Evolutionary conservation across 495 filamentous ascomycete species (phyloP).

Genomic region (Podospora australis): DNA sequence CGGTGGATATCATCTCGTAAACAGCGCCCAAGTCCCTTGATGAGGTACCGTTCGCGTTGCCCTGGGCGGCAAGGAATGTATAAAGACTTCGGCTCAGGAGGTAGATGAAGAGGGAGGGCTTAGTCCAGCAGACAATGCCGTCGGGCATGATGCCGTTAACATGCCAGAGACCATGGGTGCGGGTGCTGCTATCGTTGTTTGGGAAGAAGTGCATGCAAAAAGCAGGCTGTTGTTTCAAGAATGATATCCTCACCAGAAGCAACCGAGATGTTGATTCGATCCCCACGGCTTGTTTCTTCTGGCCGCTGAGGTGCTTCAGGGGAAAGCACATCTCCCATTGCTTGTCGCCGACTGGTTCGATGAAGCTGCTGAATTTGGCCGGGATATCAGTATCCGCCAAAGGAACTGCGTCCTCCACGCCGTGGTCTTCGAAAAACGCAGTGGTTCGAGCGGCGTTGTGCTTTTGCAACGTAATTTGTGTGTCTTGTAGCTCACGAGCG

Average conservation of each 20-base stretch:
- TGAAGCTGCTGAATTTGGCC: constrained; percentile 4
- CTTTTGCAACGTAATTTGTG: background rate
- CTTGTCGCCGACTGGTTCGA: constrained; percentile 8
- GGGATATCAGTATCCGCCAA: constrained; percentile 4
- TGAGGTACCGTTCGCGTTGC: too few relatives aligned
- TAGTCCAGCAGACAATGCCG: constrained; percentile 7
- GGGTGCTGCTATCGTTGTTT: constrained; percentile 3
- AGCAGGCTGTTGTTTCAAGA: constrained; percentile 7
- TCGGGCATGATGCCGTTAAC: constrained; percentile 8
- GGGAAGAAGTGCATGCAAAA: constrained; percentile 15
- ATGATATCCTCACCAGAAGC: constrained; percentile 13
- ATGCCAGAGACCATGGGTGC: constrained; percentile 3
- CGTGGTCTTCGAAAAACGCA: constrained; percentile 9
- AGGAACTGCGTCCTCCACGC: constrained; percentile 6
- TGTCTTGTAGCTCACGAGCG: constrained; percentile 4
- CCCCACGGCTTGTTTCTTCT: constrained; percentile 1
- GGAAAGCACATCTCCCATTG: constrained; percentile 15
- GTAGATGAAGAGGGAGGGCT: constrained; percentile 8
- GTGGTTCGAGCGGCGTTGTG: constrained; percentile 2
- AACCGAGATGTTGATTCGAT: constrained; percentile 7
- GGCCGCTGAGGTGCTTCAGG: constrained; percentile 2
- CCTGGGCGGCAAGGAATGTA: background rate
- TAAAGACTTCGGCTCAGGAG: constrained; percentile 7
- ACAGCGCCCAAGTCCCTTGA: too few relatives aligned
- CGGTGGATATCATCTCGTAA: constrained; percentile 1